These are phyloP conservation scores for Apium graveolens DNA, from an alignment of 129 eudicot species.

Conservation along the genomic window DNA sequence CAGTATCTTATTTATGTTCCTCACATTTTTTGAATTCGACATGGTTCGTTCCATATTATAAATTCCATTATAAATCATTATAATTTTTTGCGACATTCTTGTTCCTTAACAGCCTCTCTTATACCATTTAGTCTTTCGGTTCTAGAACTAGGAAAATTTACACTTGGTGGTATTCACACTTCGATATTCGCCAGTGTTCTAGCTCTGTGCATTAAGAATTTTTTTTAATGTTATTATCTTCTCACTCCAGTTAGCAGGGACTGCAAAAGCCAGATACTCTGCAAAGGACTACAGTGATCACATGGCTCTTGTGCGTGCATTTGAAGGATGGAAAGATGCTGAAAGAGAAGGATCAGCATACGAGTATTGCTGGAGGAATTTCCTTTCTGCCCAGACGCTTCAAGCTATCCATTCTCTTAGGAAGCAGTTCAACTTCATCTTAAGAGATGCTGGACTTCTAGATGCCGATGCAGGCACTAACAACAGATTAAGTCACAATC, in stretches of 20 bases:
- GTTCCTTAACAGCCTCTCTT: neutral
- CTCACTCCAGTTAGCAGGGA: slow-evolving; percentile 74
- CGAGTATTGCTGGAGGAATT: slow-evolving; percentile 97
- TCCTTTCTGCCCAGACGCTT: slow-evolving; percentile 92
- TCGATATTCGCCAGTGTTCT: neutral
- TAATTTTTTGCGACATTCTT: neutral
- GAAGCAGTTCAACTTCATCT: slow-evolving; percentile 73
- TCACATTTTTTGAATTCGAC: neutral
- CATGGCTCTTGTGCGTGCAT: slow-evolving; percentile 99
- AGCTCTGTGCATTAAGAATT: neutral
- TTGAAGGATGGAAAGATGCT: slow-evolving; percentile 99
- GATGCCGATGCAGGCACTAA: slow-evolving; percentile 60
- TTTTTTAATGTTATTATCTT: slow-evolving; percentile 4
- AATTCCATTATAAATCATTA: neutral
- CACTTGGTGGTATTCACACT: neutral
- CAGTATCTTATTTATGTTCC: neutral
- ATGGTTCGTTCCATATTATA: neutral
- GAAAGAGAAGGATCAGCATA: slow-evolving; percentile 95
- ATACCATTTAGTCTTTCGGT: neutral
- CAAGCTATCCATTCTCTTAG: slow-evolving; percentile 97
- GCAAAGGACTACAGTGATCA: slow-evolving; percentile 98
- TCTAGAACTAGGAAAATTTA: neutral
- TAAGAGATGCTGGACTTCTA: slow-evolving; percentile 78
- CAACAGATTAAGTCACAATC: slow-evolving; percentile 84
- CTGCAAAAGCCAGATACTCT: slow-evolving; percentile 91